Evolutionary conservation across 768 basidiomycete genomes (phyloP).

Genomic region (Auricularia cornea): DNA sequence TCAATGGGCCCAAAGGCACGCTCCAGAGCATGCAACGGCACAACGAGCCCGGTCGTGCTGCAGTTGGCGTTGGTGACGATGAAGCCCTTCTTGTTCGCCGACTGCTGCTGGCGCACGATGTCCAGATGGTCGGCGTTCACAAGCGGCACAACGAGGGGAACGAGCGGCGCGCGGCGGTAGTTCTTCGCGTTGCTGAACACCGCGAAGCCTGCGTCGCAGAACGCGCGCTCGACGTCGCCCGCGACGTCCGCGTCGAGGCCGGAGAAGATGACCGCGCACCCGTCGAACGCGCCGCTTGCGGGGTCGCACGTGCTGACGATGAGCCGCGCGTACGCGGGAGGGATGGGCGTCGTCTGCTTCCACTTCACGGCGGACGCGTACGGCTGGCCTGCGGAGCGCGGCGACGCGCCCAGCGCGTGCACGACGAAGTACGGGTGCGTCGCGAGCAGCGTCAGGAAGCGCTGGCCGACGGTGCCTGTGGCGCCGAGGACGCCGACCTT

Average conservation of each 20-base stretch:
- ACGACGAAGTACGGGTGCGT: constrained; percentile 86
- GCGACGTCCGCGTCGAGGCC: constrained; percentile 95
- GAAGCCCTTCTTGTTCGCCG: constrained; percentile 63
- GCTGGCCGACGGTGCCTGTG: constrained; percentile 92
- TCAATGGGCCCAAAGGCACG: constrained; percentile 91
- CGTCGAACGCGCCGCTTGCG: constrained; percentile 54
- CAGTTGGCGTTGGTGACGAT: constrained; percentile 99
- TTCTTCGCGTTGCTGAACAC: constrained; percentile 99
- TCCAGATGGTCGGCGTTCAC: constrained; percentile 83
- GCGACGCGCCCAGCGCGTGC: constrained; percentile 81
- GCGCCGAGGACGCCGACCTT: constrained; percentile 78
- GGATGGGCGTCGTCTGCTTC: constrained; percentile 82
- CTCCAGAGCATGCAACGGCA: constrained; percentile 88
- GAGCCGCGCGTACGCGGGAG: constrained; percentile 49
- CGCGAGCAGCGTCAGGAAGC: constrained; percentile 84
- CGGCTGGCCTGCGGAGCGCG: constrained; percentile 74
- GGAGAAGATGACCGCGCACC: constrained; percentile 85
- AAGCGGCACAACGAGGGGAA: constrained; percentile 93
- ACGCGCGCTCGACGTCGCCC: constrained; percentile 85
- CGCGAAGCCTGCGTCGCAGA: constrained; percentile 77
- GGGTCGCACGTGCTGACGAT: constrained; percentile 71
- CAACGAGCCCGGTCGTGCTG: constrained; percentile 86
- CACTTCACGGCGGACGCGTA: constrained; percentile 71
- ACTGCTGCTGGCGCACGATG: constrained; percentile 76
- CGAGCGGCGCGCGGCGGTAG: constrained; percentile 82